Base-by-base conservation (phyloP, 495 filamentous ascomycete species). In the Penicillium lagena region DNA sequence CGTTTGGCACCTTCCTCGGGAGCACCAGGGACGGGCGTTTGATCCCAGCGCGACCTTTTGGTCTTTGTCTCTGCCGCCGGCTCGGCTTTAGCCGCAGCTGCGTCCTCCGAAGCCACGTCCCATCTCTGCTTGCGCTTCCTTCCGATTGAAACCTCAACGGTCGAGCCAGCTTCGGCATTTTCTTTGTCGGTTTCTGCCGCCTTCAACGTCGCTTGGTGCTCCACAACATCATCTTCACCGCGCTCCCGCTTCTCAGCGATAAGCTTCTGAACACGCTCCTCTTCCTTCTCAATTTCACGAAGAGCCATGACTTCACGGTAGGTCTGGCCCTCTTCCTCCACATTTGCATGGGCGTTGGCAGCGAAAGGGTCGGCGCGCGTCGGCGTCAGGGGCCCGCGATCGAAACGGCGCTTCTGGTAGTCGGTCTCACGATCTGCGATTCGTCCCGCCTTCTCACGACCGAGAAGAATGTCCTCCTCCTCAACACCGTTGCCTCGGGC, bases 341-440 rank as follows among this genome's bases (percentile, higher is more conserved):
- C 78, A 41, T 81, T 83, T 28, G 78, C 81, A 54, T 89, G 77
- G 39, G 78, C 62, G 59, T 89, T 86, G 49, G 80, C 80, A 29
- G 87, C 86, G 56, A 95, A 95, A 28, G 90, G 83, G 65, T 95
- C 90, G 43, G 86, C 90, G 62, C 89, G 80, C 8, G 87, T 91
- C 8, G 91, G 91, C 12, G 88, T 90, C 46, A 96, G 72, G 33
- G 67, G 59, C 41, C 82, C 85, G 37, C 93, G 88, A 56, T 93
- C 79, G 58, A 91, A 89, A 40, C 89, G 81, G 43, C 90, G 88
- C 70, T 96, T 96, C 67, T 99, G 94, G 59, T 99, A 99, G 59
- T 96, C 91, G 44, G 90, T 94, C 72, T 97, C 90, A 48, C 94
- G 82, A 54, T 90, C 88, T 13, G 85, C 78, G 62, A 99, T 95